These are phyloP conservation scores for Clonostachys solani DNA, from an alignment of 2,329 filamentous ascomycete species.

Conservation along the genomic window DNA sequence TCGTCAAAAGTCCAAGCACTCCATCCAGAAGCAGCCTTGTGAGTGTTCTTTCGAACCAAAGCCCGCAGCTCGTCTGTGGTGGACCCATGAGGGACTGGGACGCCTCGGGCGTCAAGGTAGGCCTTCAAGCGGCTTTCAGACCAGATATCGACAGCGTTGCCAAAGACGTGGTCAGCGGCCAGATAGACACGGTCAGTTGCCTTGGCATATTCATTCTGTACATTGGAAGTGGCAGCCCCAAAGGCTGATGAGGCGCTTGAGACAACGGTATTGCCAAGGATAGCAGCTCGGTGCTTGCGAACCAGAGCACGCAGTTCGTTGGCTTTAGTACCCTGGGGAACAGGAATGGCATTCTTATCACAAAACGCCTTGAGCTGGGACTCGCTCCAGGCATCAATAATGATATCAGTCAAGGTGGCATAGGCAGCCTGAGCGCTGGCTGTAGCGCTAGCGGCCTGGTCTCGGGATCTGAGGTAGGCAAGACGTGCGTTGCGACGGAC, in stretches of 20 bases:
- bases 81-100: slow-evolving; percentile 68
- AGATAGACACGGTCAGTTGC: slow-evolving; percentile 66
- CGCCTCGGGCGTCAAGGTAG: slow-evolving; percentile 71
- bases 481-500: slow-evolving; percentile 89
- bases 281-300: slow-evolving; percentile 76
- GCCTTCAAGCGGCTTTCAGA: slow-evolving; percentile 74
- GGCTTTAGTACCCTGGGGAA: slow-evolving; percentile 85
- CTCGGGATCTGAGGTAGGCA: slow-evolving; percentile 65
- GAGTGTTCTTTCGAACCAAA: slow-evolving; percentile 66
- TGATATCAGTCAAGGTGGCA: slow-evolving; percentile 71
- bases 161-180: slow-evolving; percentile 63
- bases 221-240: slow-evolving; percentile 70
- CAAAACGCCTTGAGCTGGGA: slow-evolving; percentile 85
- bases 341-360: slow-evolving; percentile 80
- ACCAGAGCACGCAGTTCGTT: slow-evolving; percentile 89
- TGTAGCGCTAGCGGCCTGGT: slow-evolving; percentile 54
- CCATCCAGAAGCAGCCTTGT: slow-evolving; percentile 65
- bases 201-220: slow-evolving; percentile 71
- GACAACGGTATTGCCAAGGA: slow-evolving; percentile 61
- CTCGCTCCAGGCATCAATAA: slow-evolving; percentile 90
- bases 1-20: slow-evolving; percentile 79
- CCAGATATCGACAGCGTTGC: slow-evolving; percentile 59
- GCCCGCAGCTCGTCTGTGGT: slow-evolving; percentile 72
- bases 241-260: slow-evolving; percentile 55
- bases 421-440: slow-evolving; percentile 67